phyloP scores from a whole-genome alignment of 1,139 yeast species.

The Meyerozyma carpophila region DNA sequence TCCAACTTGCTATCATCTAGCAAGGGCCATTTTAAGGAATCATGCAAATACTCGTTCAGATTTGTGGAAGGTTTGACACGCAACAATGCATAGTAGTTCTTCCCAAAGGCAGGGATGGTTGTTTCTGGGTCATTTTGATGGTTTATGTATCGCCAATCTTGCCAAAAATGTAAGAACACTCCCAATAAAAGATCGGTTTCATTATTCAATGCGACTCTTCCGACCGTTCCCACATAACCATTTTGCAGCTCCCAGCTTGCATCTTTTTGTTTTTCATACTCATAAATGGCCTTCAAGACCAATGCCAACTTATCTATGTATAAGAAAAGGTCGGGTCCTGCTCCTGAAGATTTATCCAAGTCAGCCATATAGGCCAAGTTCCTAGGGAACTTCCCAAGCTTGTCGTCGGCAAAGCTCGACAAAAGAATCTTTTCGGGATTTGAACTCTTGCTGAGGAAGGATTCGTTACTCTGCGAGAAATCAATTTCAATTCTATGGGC shows the following conservation, averaged over 20 bases:
- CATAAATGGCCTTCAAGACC: constrained; percentile 21
- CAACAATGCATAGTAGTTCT: background rate
- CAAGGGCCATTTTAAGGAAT: constrained; percentile 19
- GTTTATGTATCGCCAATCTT: constrained; percentile 25
- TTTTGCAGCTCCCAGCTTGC: constrained; percentile 16
- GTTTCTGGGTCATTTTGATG: background rate
- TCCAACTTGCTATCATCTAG: constrained; percentile 7
- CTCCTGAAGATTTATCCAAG: constrained; percentile 28
- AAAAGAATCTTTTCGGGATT: constrained; percentile 27
- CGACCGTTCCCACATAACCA: constrained; percentile 24
- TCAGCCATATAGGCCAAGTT: constrained; percentile 35
- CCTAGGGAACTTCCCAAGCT: constrained; percentile 27
- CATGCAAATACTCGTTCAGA: constrained; percentile 15
- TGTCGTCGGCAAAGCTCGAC: constrained; percentile 18
- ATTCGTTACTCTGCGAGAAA: constrained; percentile 3
- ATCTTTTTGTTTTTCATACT: constrained; percentile 10
- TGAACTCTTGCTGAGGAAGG: constrained; percentile 4
- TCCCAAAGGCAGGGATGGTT: background rate
- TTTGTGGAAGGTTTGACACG: constrained; percentile 1
- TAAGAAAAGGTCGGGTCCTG: constrained; percentile 26
- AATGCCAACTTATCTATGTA: constrained; percentile 29
- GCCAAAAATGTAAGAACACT: constrained; percentile 33
- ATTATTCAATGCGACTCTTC: constrained; percentile 26
- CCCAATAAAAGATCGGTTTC: constrained; percentile 22
- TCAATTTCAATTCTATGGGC: constrained; percentile 4